Conservation (phyloP, 371 early-diverging fungal species). For the Coemansia sp. region DNA sequence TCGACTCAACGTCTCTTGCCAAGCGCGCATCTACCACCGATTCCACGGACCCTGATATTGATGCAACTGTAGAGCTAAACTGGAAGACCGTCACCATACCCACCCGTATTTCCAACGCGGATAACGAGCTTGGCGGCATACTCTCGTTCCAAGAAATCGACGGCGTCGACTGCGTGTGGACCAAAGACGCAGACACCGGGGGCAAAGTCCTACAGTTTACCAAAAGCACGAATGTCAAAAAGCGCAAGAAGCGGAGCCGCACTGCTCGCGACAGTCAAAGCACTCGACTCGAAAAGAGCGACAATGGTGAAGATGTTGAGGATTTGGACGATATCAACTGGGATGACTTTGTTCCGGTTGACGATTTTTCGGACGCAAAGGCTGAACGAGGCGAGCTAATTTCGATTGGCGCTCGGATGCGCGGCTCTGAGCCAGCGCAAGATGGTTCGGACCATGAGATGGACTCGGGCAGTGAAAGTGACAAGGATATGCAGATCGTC, state of each 20-base stretch:
- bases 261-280: not conserved
- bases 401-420: conserved; percentile 44
- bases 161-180: conserved; percentile 76
- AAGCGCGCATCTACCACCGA: not conserved
- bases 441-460: conserved; percentile 2
- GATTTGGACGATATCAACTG: conserved; percentile 49
- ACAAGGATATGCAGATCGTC: conserved; percentile 39
- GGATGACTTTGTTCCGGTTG: conserved; percentile 47
- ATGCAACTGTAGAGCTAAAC: conserved; percentile 27
- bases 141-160: conserved; percentile 84
- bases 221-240: conserved; percentile 14
- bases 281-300: conserved; percentile 1
- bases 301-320: conserved; percentile 40
- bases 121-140: conserved; percentile 73
- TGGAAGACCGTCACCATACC: conserved; percentile 62
- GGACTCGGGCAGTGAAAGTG: conserved; percentile 22
- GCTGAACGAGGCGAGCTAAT: conserved; percentile 41
- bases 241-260: conserved; percentile 47
- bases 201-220: conserved; percentile 49
- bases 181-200: conserved; percentile 63
- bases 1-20: not conserved
- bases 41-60: not conserved
- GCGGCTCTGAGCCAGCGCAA: conserved; percentile 29
- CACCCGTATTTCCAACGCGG: conserved; percentile 53
- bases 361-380: conserved; percentile 50